Conservation (phyloP, 768 basidiomycete species). For the Serendipita indica region DNA sequence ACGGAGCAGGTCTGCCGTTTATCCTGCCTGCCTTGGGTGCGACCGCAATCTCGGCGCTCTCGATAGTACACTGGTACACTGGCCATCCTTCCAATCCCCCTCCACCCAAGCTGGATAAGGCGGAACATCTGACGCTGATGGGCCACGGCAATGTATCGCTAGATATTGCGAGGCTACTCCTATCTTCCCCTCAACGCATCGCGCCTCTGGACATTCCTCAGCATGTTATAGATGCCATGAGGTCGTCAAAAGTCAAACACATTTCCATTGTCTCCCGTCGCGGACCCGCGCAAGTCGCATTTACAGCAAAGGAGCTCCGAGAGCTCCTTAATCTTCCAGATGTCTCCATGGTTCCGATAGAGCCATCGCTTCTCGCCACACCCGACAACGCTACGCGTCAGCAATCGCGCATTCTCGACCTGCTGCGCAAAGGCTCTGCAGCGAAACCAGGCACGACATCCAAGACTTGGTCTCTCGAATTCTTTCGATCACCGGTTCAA, state of each 20-base stretch:
- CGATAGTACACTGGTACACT: conserved; percentile 93
- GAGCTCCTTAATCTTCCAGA: conserved; percentile 58
- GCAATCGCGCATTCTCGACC: conserved; percentile 49
- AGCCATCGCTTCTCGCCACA: conserved; percentile 28
- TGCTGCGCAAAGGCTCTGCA: conserved; percentile 51
- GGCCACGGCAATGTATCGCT: conserved; percentile 93
- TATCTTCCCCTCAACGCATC: conserved; percentile 51
- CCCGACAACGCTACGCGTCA: conserved; percentile 32
- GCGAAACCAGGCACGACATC: conserved; percentile 32
- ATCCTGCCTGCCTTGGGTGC: conserved; percentile 30
- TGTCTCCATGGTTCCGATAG: conserved; percentile 51
- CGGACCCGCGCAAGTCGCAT: conserved; percentile 78
- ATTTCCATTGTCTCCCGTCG: conserved; percentile 76
- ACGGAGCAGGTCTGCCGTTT: conserved; percentile 61
- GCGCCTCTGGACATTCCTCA: conserved; percentile 63
- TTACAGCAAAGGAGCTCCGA: conserved; percentile 83
- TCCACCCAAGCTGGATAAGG: conserved; percentile 48
- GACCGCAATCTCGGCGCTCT: conserved; percentile 49
- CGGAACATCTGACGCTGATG: conserved; percentile 64
- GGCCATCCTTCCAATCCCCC: conserved; percentile 54
- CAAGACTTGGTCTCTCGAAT: conserved; percentile 70
- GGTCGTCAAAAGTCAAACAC: conserved; percentile 46
- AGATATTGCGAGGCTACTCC: conserved; percentile 79
- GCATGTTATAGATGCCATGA: conserved; percentile 53
- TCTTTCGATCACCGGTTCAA: conserved; percentile 59